A percentile compares a stretch with the other conserved stretches of the same genome.
Evolutionary conservation across 345 rosid genomes (phyloP).

Genomic region (Eucalyptus erythrocorys): DNA sequence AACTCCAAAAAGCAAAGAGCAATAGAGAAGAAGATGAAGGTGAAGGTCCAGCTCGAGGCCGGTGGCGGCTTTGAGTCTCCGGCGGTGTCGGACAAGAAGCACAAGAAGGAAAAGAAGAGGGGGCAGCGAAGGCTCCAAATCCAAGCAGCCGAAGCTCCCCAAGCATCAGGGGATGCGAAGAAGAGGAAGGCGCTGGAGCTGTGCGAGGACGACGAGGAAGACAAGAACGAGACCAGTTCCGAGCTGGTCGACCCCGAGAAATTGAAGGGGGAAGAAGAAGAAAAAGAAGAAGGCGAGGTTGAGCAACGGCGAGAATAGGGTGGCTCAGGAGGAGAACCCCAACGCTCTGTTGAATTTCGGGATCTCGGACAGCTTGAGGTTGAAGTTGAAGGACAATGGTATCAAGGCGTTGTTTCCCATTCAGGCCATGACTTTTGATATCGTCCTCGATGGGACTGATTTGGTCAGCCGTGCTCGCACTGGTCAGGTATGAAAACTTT

Average conservation of each 20-base stretch:
- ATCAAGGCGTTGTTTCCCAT: slow-evolving; percentile 81
- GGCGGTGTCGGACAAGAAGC: not conserved
- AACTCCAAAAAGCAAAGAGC: slow-evolving; percentile 14
- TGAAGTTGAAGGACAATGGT: slow-evolving; percentile 59
- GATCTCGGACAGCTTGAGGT: slow-evolving; percentile 52
- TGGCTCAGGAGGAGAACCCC: slow-evolving; percentile 39
- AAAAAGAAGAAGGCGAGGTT: slow-evolving; percentile 38
- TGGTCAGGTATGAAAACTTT: slow-evolving; percentile 57
- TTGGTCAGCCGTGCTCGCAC: slow-evolving; percentile 95
- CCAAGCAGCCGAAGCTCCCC: not conserved
- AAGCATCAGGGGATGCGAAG: slow-evolving; percentile 7
- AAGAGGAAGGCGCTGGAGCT: slow-evolving; percentile 52
- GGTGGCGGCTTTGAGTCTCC: slow-evolving; percentile 9
- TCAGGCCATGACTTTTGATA: slow-evolving; percentile 75
- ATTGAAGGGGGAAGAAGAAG: slow-evolving; percentile 12
- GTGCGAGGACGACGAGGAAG: slow-evolving; percentile 23
- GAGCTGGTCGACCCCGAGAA: slow-evolving; percentile 46
- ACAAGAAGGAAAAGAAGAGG: slow-evolving; percentile 25
- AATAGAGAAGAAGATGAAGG: slow-evolving; percentile 67
- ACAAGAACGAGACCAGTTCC: slow-evolving; percentile 57
- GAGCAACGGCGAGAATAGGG: slow-evolving; percentile 25
- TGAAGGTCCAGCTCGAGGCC: slow-evolving; percentile 20
- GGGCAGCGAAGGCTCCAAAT: slow-evolving; percentile 9
- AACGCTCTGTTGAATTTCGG: slow-evolving; percentile 57
- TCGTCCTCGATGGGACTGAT: slow-evolving; percentile 64